Evolutionary conservation across 116 monocot genomes (phyloP).

Genomic region (Cymodocea nodosa): DNA sequence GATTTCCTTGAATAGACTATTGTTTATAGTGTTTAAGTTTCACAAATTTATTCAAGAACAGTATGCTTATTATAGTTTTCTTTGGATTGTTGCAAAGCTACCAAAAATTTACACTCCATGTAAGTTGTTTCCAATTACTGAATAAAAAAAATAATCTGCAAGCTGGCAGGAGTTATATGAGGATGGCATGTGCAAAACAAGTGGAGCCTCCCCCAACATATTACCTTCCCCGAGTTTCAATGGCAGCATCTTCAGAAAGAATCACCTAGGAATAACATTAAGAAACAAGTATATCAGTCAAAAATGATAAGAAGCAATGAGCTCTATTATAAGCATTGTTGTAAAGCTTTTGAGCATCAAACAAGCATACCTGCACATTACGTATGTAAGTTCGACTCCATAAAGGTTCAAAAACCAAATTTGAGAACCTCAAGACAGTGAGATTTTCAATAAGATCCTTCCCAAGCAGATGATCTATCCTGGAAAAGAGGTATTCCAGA

Average conservation of each 20-base stretch:
- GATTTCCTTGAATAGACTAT: too few relatives aligned
- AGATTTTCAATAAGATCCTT: slow-evolving; percentile 85
- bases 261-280: slow-evolving; percentile 36
- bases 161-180: not conserved
- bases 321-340: not conserved
- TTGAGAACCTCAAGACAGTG: slow-evolving; percentile 80
- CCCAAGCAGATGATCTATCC: slow-evolving; percentile 87
- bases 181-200: not conserved
- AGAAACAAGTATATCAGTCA: not conserved
- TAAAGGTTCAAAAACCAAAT: slow-evolving; percentile 83
- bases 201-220: not conserved
- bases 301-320: not conserved
- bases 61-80: too few relatives aligned
- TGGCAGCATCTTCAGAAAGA: slow-evolving; percentile 69
- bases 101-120: too few relatives aligned
- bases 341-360: not conserved
- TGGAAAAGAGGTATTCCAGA: slow-evolving; percentile 19
- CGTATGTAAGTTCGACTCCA: slow-evolving; percentile 84
- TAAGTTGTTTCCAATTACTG: too few relatives aligned
- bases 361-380: slow-evolving; percentile 61
- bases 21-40: too few relatives aligned
- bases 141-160: too few relatives aligned
- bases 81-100: too few relatives aligned
- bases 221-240: slow-evolving; percentile 71
- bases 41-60: too few relatives aligned